Conservation (phyloP, 768 basidiomycete genomes). For the Psilocybe cyanescens region DNA sequence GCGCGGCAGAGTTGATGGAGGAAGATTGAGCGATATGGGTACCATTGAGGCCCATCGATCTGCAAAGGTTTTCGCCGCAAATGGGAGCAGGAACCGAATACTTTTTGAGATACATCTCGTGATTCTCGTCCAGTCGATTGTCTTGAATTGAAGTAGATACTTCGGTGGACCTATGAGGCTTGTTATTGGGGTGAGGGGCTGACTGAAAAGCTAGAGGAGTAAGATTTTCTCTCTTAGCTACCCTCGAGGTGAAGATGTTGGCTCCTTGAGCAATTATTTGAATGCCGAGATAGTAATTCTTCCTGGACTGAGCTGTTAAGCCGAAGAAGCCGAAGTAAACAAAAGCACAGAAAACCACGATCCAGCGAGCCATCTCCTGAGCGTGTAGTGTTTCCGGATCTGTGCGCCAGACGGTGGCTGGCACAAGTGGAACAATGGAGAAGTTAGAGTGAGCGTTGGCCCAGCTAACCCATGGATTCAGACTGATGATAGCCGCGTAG, state of each 20-base stretch:
- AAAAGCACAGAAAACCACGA: constrained; percentile 34
- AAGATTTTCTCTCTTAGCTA: neutral
- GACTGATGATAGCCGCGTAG: constrained; percentile 34
- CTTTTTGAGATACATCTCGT: too few species aligned
- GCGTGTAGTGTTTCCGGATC: neutral
- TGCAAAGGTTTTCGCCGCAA: too few species aligned
- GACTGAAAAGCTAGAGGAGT: neutral
- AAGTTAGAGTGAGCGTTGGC: constrained; percentile 51
- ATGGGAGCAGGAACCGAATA: too few species aligned
- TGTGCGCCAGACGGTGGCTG: constrained; percentile 37
- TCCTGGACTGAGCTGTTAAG: constrained; percentile 50
- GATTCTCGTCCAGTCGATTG: too few species aligned
- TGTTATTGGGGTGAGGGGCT: neutral
- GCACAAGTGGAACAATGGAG: constrained; percentile 42
- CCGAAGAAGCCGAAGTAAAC: constrained; percentile 61
- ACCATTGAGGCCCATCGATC: too few species aligned
- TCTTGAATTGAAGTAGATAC: neutral
- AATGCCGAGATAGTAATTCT: constrained; percentile 33
- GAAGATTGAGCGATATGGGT: too few species aligned
- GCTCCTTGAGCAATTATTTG: neutral
- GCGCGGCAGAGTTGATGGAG: too few species aligned
- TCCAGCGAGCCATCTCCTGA: constrained; percentile 8
- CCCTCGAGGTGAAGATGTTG: neutral
- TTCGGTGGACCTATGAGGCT: neutral
- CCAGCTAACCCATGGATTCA: constrained; percentile 57